phyloP scores from a whole-genome alignment of 768 basidiomycete species.

The Leccinum truebloodii region DNA sequence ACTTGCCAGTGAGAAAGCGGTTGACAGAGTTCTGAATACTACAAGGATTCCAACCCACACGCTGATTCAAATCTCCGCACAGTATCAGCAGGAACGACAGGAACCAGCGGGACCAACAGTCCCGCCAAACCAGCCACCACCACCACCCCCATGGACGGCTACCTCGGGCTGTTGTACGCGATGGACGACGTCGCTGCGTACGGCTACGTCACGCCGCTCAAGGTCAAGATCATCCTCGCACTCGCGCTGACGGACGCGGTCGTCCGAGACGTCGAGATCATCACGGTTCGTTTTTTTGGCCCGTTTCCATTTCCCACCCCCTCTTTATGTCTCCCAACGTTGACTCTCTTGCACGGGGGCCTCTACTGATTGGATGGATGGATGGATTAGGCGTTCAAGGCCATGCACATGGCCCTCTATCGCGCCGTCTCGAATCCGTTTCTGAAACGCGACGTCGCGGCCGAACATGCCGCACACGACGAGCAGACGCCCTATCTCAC shows the following conservation, averaged over 20 bases:
- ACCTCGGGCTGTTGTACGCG: constrained; percentile 83
- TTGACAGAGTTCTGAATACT: too few species aligned
- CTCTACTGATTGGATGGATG: too few species aligned
- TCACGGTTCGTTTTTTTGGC: constrained; percentile 50
- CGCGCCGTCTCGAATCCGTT: constrained; percentile 85
- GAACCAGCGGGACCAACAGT: background rate
- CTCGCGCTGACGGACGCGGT: constrained; percentile 80
- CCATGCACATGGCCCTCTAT: constrained; percentile 87
- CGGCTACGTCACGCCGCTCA: constrained; percentile 86
- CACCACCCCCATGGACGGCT: constrained; percentile 64
- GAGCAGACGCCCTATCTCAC: constrained; percentile 58
- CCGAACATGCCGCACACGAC: constrained; percentile 38
- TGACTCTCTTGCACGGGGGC: background rate
- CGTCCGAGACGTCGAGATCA: constrained; percentile 77
- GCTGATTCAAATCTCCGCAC: background rate
- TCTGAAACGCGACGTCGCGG: constrained; percentile 58
- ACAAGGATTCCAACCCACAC: background rate
- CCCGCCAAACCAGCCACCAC: constrained; percentile 26
- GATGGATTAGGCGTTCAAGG: constrained; percentile 71
- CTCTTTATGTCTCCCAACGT: background rate
- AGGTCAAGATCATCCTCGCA: constrained; percentile 83
- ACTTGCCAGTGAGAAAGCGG: too few species aligned
- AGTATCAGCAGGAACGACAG: background rate
- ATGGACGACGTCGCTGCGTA: constrained; percentile 94
- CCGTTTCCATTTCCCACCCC: background rate